Conservation (phyloP, 108 stramenopile genomes). For the Pseudonitzschia delicatissima region DNA sequence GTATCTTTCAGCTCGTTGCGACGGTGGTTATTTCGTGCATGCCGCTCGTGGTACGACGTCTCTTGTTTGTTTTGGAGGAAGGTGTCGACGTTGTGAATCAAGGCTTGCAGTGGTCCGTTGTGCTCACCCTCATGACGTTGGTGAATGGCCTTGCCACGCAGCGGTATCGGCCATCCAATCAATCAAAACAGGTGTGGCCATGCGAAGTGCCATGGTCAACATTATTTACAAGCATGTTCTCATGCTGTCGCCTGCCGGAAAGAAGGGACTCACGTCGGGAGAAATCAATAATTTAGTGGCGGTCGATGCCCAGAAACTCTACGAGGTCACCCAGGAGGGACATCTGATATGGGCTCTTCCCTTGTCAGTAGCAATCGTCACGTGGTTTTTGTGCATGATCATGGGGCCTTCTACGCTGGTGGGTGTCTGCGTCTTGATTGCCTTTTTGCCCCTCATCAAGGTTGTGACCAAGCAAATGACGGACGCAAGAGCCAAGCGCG, state of each 20-base stretch:
- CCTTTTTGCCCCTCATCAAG: slow-evolving; percentile 70
- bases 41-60: slow-evolving; percentile 69
- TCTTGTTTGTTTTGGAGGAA: slow-evolving; percentile 58
- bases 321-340: slow-evolving; percentile 79
- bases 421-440: slow-evolving; percentile 62
- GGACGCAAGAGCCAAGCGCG: slow-evolving; percentile 50
- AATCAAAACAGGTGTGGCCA: slow-evolving; percentile 54
- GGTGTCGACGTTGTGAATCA: slow-evolving; percentile 33
- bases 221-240: slow-evolving; percentile 62
- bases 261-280: slow-evolving; percentile 61
- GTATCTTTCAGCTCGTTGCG: slow-evolving; percentile 61
- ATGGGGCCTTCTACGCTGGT: slow-evolving; percentile 70
- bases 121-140: slow-evolving; percentile 40
- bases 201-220: slow-evolving; percentile 54
- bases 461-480: slow-evolving; percentile 57
- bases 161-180: slow-evolving; percentile 71
- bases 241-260: slow-evolving; percentile 57
- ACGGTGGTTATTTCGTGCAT: slow-evolving; percentile 62
- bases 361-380: slow-evolving; percentile 69
- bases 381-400: slow-evolving; percentile 51
- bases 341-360: slow-evolving; percentile 88
- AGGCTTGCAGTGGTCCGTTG: slow-evolving; percentile 50
- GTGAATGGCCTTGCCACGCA: slow-evolving; percentile 62
- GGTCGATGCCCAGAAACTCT: slow-evolving; percentile 83
- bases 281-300: slow-evolving; percentile 73